phyloP scores from a whole-genome alignment of 306 rosid species.

The Begonia masoniana region DNA sequence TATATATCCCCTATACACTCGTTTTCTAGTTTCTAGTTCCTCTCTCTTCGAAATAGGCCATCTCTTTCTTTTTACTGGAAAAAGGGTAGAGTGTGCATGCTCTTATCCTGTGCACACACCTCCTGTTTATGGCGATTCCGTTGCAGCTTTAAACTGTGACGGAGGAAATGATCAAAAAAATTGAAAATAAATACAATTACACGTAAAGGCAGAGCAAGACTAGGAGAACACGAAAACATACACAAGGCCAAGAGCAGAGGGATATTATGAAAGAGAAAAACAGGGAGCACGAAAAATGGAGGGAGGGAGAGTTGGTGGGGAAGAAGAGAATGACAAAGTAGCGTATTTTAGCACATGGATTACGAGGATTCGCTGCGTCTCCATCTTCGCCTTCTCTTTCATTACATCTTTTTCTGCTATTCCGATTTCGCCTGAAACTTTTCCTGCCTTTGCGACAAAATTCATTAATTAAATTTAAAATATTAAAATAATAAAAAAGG shows the following conservation, averaged over 20 bases:
- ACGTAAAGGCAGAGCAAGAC: slow-evolving; percentile 22
- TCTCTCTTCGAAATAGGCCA: not conserved
- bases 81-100: slow-evolving; percentile 51
- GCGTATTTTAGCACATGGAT: slow-evolving; percentile 41
- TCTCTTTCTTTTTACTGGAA: slow-evolving; percentile 5
- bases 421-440: slow-evolving; percentile 2
- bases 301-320: slow-evolving; percentile 1
- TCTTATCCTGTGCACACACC: slow-evolving; percentile 45
- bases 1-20: not conserved
- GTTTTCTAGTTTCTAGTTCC: not conserved
- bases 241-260: slow-evolving; percentile 5
- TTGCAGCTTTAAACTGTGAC: slow-evolving; percentile 70
- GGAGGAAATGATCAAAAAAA: not conserved
- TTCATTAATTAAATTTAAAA: not conserved
- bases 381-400: not conserved
- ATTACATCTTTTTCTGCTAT: not conserved
- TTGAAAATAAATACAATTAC: slow-evolving; percentile 8
- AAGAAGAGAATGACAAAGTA: slow-evolving; percentile 8
- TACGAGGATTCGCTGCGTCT: slow-evolving; percentile 18
- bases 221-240: slow-evolving; percentile 50
- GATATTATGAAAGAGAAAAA: too few species aligned
- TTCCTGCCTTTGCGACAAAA: not conserved
- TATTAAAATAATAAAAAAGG: not conserved
- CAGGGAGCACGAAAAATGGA: too few species aligned
- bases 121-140: slow-evolving; percentile 29